phyloP scores from a whole-genome alignment of 1,139 yeast genomes.

The Protomyces inouyei region DNA sequence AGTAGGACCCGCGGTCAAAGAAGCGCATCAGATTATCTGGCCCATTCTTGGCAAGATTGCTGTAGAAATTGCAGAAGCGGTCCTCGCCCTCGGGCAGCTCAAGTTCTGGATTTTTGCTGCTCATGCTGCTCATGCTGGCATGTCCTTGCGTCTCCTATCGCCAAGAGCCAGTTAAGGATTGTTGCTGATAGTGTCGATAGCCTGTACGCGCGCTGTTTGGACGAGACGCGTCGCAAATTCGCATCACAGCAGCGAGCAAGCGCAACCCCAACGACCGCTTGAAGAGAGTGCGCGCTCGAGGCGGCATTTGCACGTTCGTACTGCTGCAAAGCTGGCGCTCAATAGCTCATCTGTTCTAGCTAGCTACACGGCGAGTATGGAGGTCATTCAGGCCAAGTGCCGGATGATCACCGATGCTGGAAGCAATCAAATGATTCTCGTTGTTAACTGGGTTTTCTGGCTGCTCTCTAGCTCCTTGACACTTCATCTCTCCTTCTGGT shows the following conservation, averaged over 20 bases:
- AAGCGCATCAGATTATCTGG: conserved; percentile 52
- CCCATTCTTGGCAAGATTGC: conserved; percentile 48
- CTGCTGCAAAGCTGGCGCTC: background rate
- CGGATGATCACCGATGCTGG: background rate
- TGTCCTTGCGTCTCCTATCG: background rate
- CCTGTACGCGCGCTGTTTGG: too few species aligned
- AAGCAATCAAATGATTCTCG: background rate
- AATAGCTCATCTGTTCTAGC: background rate
- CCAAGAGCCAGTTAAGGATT: background rate
- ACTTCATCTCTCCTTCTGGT: conserved; percentile 21
- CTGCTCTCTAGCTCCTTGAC: conserved; percentile 16
- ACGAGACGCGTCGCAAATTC: too few species aligned
- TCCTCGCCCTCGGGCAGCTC: conserved; percentile 50
- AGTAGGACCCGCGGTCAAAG: conserved; percentile 69
- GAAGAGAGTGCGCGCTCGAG: background rate
- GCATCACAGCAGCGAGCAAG: too few species aligned
- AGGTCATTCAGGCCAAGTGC: background rate
- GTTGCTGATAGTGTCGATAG: too few species aligned
- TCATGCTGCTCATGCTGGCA: background rate
- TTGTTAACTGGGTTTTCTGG: background rate
- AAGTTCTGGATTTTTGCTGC: background rate
- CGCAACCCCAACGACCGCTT: background rate
- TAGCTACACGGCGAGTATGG: background rate
- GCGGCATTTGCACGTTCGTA: background rate
- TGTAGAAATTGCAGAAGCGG: conserved; percentile 57